Conservation (phyloP, 2,329 filamentous ascomycete species). For the Nemania diffusa region DNA sequence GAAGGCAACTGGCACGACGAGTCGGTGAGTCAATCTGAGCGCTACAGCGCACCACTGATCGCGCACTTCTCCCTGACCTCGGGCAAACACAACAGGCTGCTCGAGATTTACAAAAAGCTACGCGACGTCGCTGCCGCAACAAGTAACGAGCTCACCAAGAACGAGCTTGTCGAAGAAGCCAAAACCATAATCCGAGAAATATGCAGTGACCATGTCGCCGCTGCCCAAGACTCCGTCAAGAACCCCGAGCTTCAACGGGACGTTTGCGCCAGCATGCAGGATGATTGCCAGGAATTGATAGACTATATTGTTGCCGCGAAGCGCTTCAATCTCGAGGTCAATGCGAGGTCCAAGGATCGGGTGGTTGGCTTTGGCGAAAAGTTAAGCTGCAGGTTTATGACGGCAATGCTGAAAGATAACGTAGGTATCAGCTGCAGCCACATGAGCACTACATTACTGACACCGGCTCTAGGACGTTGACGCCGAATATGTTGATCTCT, state of each 20-base stretch:
- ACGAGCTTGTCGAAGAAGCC: slow-evolving; percentile 70
- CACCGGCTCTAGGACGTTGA: slow-evolving; percentile 70
- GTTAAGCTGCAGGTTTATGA: slow-evolving; percentile 91
- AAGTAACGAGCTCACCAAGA: slow-evolving; percentile 63
- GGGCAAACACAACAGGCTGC: slow-evolving; percentile 55
- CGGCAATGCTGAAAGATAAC: slow-evolving; percentile 81
- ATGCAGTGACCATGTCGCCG: slow-evolving; percentile 80
- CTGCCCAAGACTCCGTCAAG: slow-evolving; percentile 71
- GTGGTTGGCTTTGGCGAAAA: slow-evolving; percentile 97
- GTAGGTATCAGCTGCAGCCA: slow-evolving; percentile 51
- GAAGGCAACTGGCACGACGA: slow-evolving; percentile 95
- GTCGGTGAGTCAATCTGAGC: slow-evolving; percentile 72
- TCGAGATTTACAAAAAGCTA: slow-evolving; percentile 69
- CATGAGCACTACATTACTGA: slow-evolving; percentile 43
- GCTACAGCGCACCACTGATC: neutral
- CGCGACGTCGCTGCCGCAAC: slow-evolving; percentile 63
- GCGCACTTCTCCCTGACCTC: slow-evolving; percentile 28
- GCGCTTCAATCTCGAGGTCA: slow-evolving; percentile 78
- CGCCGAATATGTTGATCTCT: slow-evolving; percentile 89
- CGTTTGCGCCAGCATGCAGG: slow-evolving; percentile 74
- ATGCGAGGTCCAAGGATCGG: slow-evolving; percentile 81
- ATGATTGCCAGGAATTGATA: slow-evolving; percentile 82
- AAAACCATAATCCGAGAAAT: slow-evolving; percentile 82
- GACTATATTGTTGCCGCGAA: slow-evolving; percentile 75
- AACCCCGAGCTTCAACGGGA: slow-evolving; percentile 65